Base-by-base conservation (phyloP, 106 monocot species). In the Ottelia alismoides region DNA sequence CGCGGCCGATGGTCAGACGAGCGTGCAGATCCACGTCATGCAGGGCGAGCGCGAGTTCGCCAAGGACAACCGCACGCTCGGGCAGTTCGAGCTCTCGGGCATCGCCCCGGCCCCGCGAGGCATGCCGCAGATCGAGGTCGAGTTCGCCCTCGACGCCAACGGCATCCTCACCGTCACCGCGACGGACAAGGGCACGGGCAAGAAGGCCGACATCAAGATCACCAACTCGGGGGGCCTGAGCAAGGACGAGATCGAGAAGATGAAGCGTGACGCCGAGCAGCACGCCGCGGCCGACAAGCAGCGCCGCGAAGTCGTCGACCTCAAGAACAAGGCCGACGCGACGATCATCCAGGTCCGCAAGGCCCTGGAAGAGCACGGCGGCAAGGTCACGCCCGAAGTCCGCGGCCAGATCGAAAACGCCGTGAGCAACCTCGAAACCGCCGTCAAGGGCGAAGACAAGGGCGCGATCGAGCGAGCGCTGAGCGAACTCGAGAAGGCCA, bases 91-190 rank as follows among this genome's bases (percentile, higher is more conserved):
- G 5, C 44, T 59, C 22, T 22, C 27, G 2, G 58, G 58, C 2
- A 59, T 59, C 21, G 40, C 58, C 5, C 58, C 58, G 0, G 35
- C 44, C 2, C 58, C 58, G 0, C 43, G 43, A 0, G 58, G 58
- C 5, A 43, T 44, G 9, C 43, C 58, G 10, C 43, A 59, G 44
- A 59, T 59, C 26, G 44, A 44, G 11, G 58, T 59, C 0, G 45
- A 40, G 21, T 59, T 59, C 10, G 58, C 35, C 1, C 24, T 59
- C 40, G 58, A 59, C 21, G 58, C 58, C 17, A 59, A 59, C 45
- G 58, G 58, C 22, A 45, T 59, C n/a, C 58, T 44, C 43, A 30
- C 58, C 2, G 58, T 59, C n/a, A 20, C 40, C 1, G 58, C 32
- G 11, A 12, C 22, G 3, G 43, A 59, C 25, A 40, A 59, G 44